Percentiles rank a stretch among this genome's conserved stretches.
Evolutionary conservation across 495 filamentous ascomycete genomes (phyloP).

Genomic region (Extremus antarcticus): DNA sequence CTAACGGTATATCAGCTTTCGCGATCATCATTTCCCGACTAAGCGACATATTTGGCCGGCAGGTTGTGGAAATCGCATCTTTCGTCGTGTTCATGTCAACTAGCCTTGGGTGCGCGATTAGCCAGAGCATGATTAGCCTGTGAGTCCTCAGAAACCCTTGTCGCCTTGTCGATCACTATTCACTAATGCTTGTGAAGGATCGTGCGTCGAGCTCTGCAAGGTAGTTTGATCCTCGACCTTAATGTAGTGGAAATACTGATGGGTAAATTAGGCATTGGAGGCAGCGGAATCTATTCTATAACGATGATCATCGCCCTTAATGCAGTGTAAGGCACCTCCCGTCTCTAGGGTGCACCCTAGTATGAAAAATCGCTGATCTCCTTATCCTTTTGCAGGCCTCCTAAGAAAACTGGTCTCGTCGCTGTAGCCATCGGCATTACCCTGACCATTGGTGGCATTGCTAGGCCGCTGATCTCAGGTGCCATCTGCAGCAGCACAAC

Average conservation of each 20-base stretch:
- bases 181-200: too few relatives aligned
- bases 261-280: too few relatives aligned
- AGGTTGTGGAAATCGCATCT: neutral
- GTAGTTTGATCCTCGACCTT: too few relatives aligned
- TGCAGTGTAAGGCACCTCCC: too few relatives aligned
- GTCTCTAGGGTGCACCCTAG: too few relatives aligned
- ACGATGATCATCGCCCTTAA: conserved; percentile 6
- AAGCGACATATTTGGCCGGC: conserved; percentile 1
- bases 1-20: neutral
- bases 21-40: conserved; percentile 4
- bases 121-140: conserved; percentile 1
- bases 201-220: conserved; percentile 6
- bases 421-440: conserved; percentile 2
- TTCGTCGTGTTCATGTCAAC: conserved; percentile 5
- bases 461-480: conserved; percentile 4
- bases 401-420: neutral
- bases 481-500: conserved; percentile 3
- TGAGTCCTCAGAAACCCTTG: too few relatives aligned
- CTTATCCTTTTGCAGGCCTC: too few relatives aligned
- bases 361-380: too few relatives aligned
- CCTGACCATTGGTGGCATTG: neutral
- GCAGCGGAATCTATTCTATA: conserved; percentile 9
- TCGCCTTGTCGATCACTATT: too few relatives aligned
- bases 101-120: conserved; percentile 4
- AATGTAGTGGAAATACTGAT: too few relatives aligned